Base-by-base conservation (phyloP, 441 rosid species). In the Pelargonium cotyledonis region DNA sequence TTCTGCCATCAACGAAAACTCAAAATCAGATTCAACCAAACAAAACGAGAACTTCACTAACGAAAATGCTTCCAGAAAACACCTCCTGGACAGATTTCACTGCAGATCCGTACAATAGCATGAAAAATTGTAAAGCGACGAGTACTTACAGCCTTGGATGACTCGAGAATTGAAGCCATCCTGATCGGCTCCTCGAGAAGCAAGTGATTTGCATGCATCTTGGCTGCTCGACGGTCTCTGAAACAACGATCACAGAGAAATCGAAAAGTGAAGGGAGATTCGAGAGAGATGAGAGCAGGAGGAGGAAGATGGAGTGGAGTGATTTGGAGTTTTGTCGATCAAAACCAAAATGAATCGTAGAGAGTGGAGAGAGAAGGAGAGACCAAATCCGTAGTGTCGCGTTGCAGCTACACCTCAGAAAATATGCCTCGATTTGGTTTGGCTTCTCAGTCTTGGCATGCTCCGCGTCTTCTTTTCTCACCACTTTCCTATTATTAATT, bases 81-180 rank as follows among this genome's bases (percentile, higher is more conserved):
- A 21, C 23, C 23, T 21, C 23, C 23, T 21, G 23, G 23, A 21
- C 23, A 21, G 23, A 21, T 21, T 21, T 58, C 31, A 58, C 4
- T 21, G 18, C 61, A 15, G 21, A 67, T 67, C 66, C 6, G 41
- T 46, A 67, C 18, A 47, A 26, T 44, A 55, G 12, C 26, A 49
- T 18, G 57, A 49, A 11, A 49, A 51, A 26, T 46, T 11, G 12
- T 35, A 9, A 49, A 58, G 63, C 23, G 35, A 65, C 58, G 18
- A 65, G 44, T 58, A 80, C 89, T 87, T 65, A 93, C 97, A 12
- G 92, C 64, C 77, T 89, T 93, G 44, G 98, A 89, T 7, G 98
- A 94, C 80, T 93, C 94, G 65, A 90, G 92, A 69, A 93, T 89
- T 67, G 97, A 89, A 79, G 92, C 96, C 98, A 93, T 93, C 89